A percentile compares a stretch with the other conserved stretches of the same genome.
Evolutionary conservation across 768 basidiomycete species (phyloP).

Genomic region (Dioszegia hungarica): DNA sequence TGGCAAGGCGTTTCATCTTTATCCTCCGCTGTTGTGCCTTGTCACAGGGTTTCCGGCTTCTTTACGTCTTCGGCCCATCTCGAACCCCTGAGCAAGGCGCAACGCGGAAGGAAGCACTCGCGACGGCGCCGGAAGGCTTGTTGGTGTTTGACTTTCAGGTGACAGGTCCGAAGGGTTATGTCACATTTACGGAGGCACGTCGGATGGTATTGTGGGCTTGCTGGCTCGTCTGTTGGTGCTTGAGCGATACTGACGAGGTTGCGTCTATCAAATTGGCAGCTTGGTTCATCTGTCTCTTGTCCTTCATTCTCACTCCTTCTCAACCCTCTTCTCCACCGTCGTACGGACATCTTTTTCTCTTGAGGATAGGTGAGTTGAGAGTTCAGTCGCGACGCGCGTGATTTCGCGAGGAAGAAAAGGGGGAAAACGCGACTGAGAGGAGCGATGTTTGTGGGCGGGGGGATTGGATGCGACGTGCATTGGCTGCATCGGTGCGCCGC

Average conservation of each 20-base stretch:
- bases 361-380: constrained; percentile 4
- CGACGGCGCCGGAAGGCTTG: neutral
- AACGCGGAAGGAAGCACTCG: neutral
- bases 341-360: neutral
- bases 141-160: neutral
- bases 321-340: neutral
- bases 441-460: neutral
- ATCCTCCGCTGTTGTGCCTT: no score
- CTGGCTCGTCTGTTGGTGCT: neutral
- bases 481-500: no score
- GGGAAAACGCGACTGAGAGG: neutral
- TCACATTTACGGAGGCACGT: neutral
- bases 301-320: neutral
- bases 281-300: neutral
- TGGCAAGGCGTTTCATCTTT: neutral
- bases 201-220: neutral
- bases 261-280: neutral
- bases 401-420: neutral
- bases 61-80: neutral
- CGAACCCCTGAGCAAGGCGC: neutral
- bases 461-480: no score
- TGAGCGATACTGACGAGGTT: neutral
- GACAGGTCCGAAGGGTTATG: neutral
- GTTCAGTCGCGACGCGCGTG: neutral
- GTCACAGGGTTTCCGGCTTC: neutral